Base-by-base conservation (phyloP, 306 rosid species). In the Cucumis hystrix region DNA sequence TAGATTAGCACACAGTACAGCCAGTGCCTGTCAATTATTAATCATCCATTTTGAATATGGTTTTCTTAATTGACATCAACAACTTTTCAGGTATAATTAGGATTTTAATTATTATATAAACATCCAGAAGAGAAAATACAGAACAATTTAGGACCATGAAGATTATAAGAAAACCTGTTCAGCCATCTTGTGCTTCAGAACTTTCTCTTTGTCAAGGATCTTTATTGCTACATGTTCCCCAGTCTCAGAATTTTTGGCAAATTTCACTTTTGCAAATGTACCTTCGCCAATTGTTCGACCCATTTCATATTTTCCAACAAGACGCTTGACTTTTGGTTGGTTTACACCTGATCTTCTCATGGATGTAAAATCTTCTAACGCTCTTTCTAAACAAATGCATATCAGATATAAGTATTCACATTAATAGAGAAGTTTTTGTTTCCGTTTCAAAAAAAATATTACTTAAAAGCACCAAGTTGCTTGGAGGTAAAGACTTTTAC, bases 211-310 rank as follows among this genome's bases (percentile, higher is more conserved):
- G 84, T 95, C 97, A 64, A 95, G 93, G 80, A 95, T 95, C 83
- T 95, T 95, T 77, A 95, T 86, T 77, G 99, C 99, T 82, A 89
- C 97, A 30, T 82, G 80, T 0, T 90, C 97, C 43, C 83, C 84
- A 9, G 90, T 92, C 86, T 90, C 88, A 2, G 97, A 87, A 87
- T 95, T 92, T 83, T 89, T 88, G 39, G 92, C 99, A 76, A 92
- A 86, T 79, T 92, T 95, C 79, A 95, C 99, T 84, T 95, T 95
- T 20, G 99, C 99, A 83, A 95, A 95, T 60, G 99, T 87, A 43
- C 99, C 99, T 86, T 95, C 99, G 3, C 99, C 99, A 71, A 95
- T 95, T 51, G 97, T 95, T 85, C 97, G 91, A 69, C 99, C 99
- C 8, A 95, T 83, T 82, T 95, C 99, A 77, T 95, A 95, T 80